Evolutionary conservation across 208 protist species (phyloP).

Genomic region (Wallacemonas collosoma): DNA sequence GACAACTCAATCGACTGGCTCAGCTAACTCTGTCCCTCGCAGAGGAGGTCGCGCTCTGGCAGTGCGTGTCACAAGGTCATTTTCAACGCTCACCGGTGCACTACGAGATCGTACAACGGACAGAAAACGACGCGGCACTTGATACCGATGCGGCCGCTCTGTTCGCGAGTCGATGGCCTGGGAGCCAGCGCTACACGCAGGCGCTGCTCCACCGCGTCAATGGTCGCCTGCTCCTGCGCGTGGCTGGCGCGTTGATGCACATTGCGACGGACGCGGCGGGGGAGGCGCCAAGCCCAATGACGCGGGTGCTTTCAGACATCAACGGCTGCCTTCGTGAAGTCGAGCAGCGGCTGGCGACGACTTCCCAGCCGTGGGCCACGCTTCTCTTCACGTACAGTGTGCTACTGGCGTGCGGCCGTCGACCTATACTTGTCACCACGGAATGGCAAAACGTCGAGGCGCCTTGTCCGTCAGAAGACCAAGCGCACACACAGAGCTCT

Average conservation of each 20-base stretch:
- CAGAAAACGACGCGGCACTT: background rate
- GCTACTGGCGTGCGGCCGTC: background rate
- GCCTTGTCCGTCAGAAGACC: too few species aligned
- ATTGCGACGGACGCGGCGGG: background rate
- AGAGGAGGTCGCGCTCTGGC: conserved; percentile 10
- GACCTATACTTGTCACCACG: background rate
- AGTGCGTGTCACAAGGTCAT: background rate
- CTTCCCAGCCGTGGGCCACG: background rate
- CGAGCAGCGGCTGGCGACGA: background rate
- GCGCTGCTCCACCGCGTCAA: conserved; percentile 2
- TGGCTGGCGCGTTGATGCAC: background rate
- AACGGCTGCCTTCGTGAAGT: background rate
- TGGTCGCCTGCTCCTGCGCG: background rate
- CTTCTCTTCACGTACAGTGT: conserved; percentile 2
- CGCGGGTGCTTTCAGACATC: background rate
- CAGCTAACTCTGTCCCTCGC: background rate
- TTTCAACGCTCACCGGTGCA: background rate
- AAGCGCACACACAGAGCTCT: too few species aligned
- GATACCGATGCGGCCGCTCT: background rate
- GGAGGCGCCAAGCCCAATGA: background rate
- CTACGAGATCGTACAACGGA: background rate
- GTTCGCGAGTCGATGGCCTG: background rate
- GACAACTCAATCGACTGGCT: background rate
- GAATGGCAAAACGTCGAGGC: too few species aligned
- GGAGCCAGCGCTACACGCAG: background rate